Percentiles rank a stretch among this genome's conserved stretches.
phyloP scores from a whole-genome alignment of 2,329 filamentous ascomycete genomes.

The Cladosporium sp. region DNA sequence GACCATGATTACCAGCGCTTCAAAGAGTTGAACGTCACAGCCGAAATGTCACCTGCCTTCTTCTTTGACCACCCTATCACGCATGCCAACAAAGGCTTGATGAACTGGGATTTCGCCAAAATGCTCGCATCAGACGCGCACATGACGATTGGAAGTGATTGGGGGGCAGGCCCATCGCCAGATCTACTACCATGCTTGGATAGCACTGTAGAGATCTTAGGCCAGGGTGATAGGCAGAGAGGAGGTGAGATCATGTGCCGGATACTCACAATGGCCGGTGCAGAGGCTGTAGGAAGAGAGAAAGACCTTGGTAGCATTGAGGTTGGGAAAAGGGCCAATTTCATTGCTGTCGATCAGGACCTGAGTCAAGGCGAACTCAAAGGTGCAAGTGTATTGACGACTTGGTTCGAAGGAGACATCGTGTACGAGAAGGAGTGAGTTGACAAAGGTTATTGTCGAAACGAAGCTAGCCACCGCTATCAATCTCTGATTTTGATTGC shows the following conservation, averaged over 20 bases:
- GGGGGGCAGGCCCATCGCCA: neutral
- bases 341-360: constrained; percentile 32
- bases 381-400: neutral
- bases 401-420: constrained; percentile 4
- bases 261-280: constrained; percentile 29
- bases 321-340: constrained; percentile 43
- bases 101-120: constrained; percentile 29
- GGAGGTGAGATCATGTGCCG: constrained; percentile 4
- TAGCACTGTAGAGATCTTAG: neutral
- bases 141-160: constrained; percentile 30
- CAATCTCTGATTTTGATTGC: no score
- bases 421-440: constrained; percentile 3
- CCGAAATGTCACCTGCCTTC: constrained; percentile 33
- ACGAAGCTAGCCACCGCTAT: no score
- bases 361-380: neutral
- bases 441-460: no score
- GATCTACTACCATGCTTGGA: constrained; percentile 6
- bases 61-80: constrained; percentile 24
- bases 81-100: constrained; percentile 16
- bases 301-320: constrained; percentile 38
- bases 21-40: constrained; percentile 28
- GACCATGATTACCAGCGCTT: constrained; percentile 30
- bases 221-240: neutral
- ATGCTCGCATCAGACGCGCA: constrained; percentile 25
- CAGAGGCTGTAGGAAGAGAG: constrained; percentile 42